A percentile compares a stretch with the other conserved stretches of the same genome.
Conservation (phyloP, 768 basidiomycete genomes). For the Obba rivulosa region DNA sequence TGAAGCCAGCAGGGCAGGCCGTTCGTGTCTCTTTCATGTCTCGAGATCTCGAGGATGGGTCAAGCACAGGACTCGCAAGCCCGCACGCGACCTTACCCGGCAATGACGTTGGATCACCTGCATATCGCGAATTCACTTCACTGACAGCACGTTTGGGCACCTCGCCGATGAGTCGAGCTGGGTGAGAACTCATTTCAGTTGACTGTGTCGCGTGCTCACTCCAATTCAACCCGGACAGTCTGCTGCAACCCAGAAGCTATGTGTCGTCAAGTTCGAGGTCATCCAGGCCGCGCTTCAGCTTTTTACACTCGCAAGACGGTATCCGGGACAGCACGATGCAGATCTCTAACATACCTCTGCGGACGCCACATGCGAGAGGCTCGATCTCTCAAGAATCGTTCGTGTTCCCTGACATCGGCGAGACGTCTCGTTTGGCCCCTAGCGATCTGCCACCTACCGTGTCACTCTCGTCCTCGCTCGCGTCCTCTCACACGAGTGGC, state of each 20-base stretch:
- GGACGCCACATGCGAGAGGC: conserved; percentile 6
- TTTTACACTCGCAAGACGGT: conserved; percentile 52
- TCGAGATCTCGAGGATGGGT: too few relatives aligned
- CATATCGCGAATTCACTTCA: conserved; percentile 19
- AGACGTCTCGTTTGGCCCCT: conserved; percentile 2
- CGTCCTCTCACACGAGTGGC: conserved; percentile 9
- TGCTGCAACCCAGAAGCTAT: conserved; percentile 53
- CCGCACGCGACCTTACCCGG: conserved; percentile 9
- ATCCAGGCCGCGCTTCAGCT: conserved; percentile 12
- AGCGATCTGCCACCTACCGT: background rate
- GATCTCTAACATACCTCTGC: conserved; percentile 44
- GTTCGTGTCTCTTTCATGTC: too few relatives aligned
- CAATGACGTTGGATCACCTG: conserved; percentile 14
- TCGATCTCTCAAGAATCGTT: conserved; percentile 26
- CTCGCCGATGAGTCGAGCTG: conserved; percentile 25
- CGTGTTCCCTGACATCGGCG: conserved; percentile 31
- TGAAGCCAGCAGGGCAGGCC: too few relatives aligned
- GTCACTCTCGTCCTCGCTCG: conserved; percentile 11
- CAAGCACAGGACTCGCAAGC: too few relatives aligned
- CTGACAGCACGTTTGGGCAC: conserved; percentile 5
- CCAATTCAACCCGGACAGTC: conserved; percentile 28
- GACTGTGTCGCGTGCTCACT: background rate
- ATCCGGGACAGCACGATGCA: conserved; percentile 67
- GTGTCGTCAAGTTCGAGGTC: conserved; percentile 22
- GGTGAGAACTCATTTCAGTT: conserved; percentile 15